Percentiles rank a stretch among this genome's conserved stretches.
phyloP scores from a whole-genome alignment of 179 eudicot species.

The Carnegiea gigantea region DNA sequence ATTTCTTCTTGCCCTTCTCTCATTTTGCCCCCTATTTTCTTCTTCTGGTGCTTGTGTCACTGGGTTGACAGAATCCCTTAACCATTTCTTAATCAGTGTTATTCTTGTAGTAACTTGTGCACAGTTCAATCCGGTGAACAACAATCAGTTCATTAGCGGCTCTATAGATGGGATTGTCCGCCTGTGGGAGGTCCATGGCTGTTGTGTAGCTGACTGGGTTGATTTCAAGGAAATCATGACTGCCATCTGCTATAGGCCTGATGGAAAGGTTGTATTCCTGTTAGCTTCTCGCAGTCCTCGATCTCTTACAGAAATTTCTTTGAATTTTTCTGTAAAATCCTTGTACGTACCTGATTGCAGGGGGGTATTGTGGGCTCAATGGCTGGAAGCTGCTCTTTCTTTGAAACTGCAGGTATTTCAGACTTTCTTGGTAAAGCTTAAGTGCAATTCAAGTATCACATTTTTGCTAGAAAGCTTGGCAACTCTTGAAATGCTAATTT shows the following conservation, averaged over 20 bases:
- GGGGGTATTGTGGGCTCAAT: slow-evolving; percentile 76
- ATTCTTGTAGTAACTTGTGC: slow-evolving; percentile 79
- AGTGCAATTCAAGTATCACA: background rate
- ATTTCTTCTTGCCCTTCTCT: background rate
- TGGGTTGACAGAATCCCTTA: slow-evolving; percentile 11
- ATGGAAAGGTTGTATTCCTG: slow-evolving; percentile 64
- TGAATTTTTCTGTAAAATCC: background rate
- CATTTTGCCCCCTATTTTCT: no score
- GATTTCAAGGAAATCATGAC: slow-evolving; percentile 88
- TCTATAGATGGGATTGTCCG: slow-evolving; percentile 94
- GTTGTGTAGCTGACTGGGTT: slow-evolving; percentile 79
- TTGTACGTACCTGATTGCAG: slow-evolving; percentile 39
- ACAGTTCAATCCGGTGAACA: slow-evolving; percentile 80
- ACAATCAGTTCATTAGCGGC: slow-evolving; percentile 79
- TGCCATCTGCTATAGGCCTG: slow-evolving; percentile 76
- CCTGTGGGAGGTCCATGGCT: slow-evolving; percentile 63
- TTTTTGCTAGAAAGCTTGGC: background rate
- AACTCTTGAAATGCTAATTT: slow-evolving; percentile 10
- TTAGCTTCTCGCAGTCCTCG: background rate
- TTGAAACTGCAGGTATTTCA: slow-evolving; percentile 55
- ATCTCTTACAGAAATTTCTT: background rate
- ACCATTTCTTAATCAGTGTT: slow-evolving; percentile 12
- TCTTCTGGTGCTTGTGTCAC: background rate
- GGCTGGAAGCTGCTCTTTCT: slow-evolving; percentile 74
- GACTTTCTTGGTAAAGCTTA: background rate